phyloP scores from a whole-genome alignment of 495 filamentous ascomycete genomes.

The Penicillium goetzii region DNA sequence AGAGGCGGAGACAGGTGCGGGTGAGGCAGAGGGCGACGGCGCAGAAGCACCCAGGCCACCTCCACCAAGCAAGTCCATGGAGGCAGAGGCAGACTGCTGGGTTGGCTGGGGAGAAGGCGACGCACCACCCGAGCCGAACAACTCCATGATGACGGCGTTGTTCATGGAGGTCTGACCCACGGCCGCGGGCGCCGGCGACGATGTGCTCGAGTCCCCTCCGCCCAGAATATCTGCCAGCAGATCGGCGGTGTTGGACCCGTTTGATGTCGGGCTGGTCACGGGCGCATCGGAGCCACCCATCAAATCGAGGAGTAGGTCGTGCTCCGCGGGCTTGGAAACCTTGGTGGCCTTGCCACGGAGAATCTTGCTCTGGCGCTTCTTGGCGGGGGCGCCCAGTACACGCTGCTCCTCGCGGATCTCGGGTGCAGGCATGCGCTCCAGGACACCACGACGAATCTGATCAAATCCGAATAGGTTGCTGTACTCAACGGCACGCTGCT shows the following conservation, averaged over 20 bases:
- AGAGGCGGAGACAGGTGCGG: slow-evolving; percentile 46
- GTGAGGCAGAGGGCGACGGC: slow-evolving; percentile 39
- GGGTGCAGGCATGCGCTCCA: slow-evolving; percentile 96
- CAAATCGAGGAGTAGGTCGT: slow-evolving; percentile 88
- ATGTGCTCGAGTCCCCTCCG: slow-evolving; percentile 50
- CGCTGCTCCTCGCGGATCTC: slow-evolving; percentile 94
- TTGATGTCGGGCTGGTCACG: slow-evolving; percentile 52
- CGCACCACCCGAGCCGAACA: slow-evolving; percentile 59
- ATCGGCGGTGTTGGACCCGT: slow-evolving; percentile 79
- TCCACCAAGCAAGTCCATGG: slow-evolving; percentile 51
- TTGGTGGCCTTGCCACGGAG: slow-evolving; percentile 76
- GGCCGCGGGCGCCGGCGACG: slow-evolving; percentile 59
- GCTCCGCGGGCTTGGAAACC: slow-evolving; percentile 75
- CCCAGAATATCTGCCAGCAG: slow-evolving; percentile 82
- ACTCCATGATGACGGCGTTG: slow-evolving; percentile 82
- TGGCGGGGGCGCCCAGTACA: slow-evolving; percentile 80
- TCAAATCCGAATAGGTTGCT: slow-evolving; percentile 90
- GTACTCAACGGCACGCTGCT: slow-evolving; percentile 94
- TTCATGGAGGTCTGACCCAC: slow-evolving; percentile 56
- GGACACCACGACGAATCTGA: slow-evolving; percentile 81
- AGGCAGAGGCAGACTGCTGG: slow-evolving; percentile 45
- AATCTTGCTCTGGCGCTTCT: slow-evolving; percentile 75
- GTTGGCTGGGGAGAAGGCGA: slow-evolving; percentile 43
- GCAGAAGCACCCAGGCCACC: slow-evolving; percentile 49
- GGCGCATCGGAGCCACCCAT: slow-evolving; percentile 81